Base-by-base conservation (phyloP, 305 asterid genomes). In the Striga hermonthica region DNA sequence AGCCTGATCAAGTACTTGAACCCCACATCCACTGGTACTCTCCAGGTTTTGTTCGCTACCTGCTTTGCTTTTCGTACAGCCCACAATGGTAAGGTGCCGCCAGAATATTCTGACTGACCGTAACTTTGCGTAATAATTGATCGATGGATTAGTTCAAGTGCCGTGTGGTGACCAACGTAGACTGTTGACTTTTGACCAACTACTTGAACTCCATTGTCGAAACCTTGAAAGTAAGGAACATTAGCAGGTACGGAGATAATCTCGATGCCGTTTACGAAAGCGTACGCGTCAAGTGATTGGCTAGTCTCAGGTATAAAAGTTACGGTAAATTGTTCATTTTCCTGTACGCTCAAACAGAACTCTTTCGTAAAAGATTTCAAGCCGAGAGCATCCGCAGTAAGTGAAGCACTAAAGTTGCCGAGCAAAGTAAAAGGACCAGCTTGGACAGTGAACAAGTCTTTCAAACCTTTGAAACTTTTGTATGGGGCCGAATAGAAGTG, bases 1-100 rank as follows among this genome's bases (percentile, higher is more conserved):
- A 77, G 68, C 78, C 82, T 74, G 57, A 72, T 36, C 69, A 74
- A 49, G 72, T 69, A 77, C 71, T 41, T 70, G 14, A 74, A 80
- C 14, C 84, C 82, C n/a, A 69, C 80, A 72, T 80, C 73, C 13
- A 77, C 82, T 0, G 78, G 60, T 61, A 47, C 8, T 34, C 45
- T 69, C 84, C 82, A 80, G 11, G 73, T 72, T 7, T 56, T 11
- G 48, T 62, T 65, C 28, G 55, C 39, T 16, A 64, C 53, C 15
- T 28, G 13, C 4, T 64, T 35, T 1, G 1, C n/a, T 11, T 52
- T 40, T 62, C 45, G 13, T 31, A 44, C 10, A 1, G 9, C 57
- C 78, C 78, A 70, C 47, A 57, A 49, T 15, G 65, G 67, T 37
- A 71, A 37, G n/a, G 47, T 28, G 10, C 47, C 68, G 35, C 9